phyloP scores from a whole-genome alignment of 1,284 basidiomycete genomes.

The Pascua sp. region DNA sequence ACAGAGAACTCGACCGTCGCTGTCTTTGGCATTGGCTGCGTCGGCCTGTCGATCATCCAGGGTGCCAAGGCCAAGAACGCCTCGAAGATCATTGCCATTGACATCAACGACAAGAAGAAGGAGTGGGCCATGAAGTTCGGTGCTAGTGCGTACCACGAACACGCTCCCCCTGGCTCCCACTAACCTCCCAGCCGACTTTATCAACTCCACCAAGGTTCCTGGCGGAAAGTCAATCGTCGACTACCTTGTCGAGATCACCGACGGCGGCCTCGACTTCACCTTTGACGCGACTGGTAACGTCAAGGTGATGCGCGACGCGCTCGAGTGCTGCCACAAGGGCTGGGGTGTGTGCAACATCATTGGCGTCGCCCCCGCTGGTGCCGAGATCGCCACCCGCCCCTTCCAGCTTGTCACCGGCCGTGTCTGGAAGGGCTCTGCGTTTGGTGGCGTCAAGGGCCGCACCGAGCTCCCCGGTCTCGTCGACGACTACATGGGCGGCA shows the following conservation, averaged over 20 bases:
- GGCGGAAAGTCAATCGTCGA: conserved; percentile 82
- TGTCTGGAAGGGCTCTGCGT: conserved; percentile 91
- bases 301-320: conserved; percentile 88
- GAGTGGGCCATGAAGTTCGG: conserved; percentile 90
- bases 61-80: conserved; percentile 76
- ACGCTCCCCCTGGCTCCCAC: neutral
- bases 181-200: conserved; percentile 63
- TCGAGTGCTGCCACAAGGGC: conserved; percentile 98
- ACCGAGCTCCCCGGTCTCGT: conserved; percentile 89
- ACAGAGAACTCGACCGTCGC: conserved; percentile 80
- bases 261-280: conserved; percentile 95
- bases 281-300: conserved; percentile 97
- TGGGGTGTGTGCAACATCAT: conserved; percentile 96
- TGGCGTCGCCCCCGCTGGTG: conserved; percentile 91
- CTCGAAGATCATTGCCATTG: conserved; percentile 85
- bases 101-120: conserved; percentile 82
- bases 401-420: conserved; percentile 79
- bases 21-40: conserved; percentile 93
- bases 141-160: conserved; percentile 56
- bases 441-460: conserved; percentile 96
- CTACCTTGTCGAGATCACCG: conserved; percentile 84
- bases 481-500: conserved; percentile 54
- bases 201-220: conserved; percentile 75
- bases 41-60: conserved; percentile 87
- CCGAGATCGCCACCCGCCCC: conserved; percentile 95